Percentiles rank a stretch among this genome's conserved stretches.
phyloP scores from a whole-genome alignment of 2,329 filamentous ascomycete species.

The Pyricularia pennisetigena region DNA sequence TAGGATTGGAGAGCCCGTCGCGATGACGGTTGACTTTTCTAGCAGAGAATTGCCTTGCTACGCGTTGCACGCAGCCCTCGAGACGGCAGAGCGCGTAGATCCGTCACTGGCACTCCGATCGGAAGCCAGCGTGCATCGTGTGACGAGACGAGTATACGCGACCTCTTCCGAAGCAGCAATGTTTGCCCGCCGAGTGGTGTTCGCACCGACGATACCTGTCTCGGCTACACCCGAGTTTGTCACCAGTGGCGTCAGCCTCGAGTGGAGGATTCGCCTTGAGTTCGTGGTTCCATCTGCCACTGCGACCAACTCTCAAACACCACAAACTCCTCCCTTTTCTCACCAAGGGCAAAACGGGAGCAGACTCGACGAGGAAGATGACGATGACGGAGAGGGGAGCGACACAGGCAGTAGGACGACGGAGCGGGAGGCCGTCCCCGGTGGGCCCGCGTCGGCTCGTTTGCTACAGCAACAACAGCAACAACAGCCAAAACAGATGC shows the following conservation, averaged over 20 bases:
- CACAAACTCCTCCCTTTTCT: slow-evolving; percentile 5
- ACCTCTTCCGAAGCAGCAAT: slow-evolving; percentile 73
- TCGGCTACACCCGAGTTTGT: slow-evolving; percentile 83
- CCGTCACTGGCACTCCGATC: slow-evolving; percentile 73
- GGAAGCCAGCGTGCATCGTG: slow-evolving; percentile 74
- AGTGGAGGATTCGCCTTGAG: slow-evolving; percentile 85
- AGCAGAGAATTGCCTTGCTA: slow-evolving; percentile 74
- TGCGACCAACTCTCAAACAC: neutral
- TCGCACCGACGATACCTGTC: slow-evolving; percentile 74
- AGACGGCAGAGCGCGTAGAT: slow-evolving; percentile 79
- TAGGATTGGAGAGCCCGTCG: slow-evolving; percentile 78
- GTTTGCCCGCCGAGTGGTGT: slow-evolving; percentile 69
- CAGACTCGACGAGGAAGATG: slow-evolving; percentile 21
- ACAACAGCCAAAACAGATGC: slow-evolving; percentile 5
- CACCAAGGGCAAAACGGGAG: slow-evolving; percentile 17
- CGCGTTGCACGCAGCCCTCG: slow-evolving; percentile 72
- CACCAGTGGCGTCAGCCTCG: slow-evolving; percentile 76
- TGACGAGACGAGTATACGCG: slow-evolving; percentile 73
- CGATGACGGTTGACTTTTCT: slow-evolving; percentile 74
- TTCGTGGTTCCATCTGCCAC: slow-evolving; percentile 63
- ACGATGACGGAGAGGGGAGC: slow-evolving; percentile 13
- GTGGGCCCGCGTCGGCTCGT: slow-evolving; percentile 14
- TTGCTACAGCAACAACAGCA: neutral
- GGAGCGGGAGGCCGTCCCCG: slow-evolving; percentile 3
- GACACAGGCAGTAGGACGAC: slow-evolving; percentile 2